Evolutionary conservation across 768 basidiomycete species (phyloP), one percentile per base, ranked within the genome.

Genomic region (Lentinula raphanica): DNA sequence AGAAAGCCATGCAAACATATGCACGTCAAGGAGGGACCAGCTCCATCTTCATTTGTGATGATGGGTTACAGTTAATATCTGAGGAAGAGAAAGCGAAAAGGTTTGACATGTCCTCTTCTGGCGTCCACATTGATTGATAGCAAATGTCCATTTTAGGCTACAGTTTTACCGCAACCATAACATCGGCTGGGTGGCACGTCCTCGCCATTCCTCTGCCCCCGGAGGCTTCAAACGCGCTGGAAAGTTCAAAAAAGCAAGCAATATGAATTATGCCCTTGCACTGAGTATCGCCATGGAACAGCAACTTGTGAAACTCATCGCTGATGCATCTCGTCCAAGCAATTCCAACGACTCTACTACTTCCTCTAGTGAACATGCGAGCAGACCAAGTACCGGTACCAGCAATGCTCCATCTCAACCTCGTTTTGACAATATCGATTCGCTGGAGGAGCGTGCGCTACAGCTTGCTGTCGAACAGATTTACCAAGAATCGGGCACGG

Each of bases 201-300:
- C 91, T 0, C 80, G 78, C 2, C 91, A 92, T 67, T 76, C 58
- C 70, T 79, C 75, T 67, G 83, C 68, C 67, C 87, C 85, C 21
- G 92, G 89, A 62, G 88, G 92, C 0, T 96, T 95, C 79, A 92
- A 94, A 76, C 90, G 94, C 69, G 90, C 91, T 5, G 92, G 91
- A 8, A 86, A 90, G 54, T 94, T 94, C 81, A 93, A 93, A 77
- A 94, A 94, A 71, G 90, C 89, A 54, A 75, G 73, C 58, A 91
- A 89, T 69, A 90, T 93, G 88, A 93, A 92, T 72, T 90, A 85
- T 65, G 88, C 85, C 2, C 74, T 85, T 5, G 76, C 77, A 12
- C 73, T 92, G 15, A 87, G 86, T 2, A 74, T 92, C 49, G 85
- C 85, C 63, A 71, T 80, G 48, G 80, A 79, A 71, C 78, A 67